phyloP scores from a whole-genome alignment of 352 stramenopile genomes.

The Blastocystis hominis region DNA sequence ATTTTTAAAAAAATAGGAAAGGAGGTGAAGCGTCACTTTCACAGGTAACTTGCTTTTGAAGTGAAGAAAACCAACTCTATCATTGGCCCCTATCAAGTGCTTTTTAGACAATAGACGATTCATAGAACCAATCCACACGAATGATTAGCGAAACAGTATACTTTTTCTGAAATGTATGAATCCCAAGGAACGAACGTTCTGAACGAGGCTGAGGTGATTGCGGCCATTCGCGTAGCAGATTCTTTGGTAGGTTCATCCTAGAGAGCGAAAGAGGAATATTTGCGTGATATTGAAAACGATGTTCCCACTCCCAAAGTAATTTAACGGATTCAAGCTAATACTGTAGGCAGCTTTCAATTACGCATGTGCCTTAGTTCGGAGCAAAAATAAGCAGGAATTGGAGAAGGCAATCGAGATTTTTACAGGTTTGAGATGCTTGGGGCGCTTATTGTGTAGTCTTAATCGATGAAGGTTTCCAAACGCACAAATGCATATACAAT shows the following conservation, averaged over 20 bases:
- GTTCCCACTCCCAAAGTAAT: neutral
- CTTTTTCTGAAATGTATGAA: neutral
- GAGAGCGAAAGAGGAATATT: slow-evolving; percentile 23
- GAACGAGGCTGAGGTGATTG: neutral
- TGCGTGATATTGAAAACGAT: slow-evolving; percentile 39
- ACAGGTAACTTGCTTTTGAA: no score
- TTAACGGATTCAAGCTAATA: neutral
- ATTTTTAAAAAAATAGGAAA: no score
- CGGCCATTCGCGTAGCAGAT: neutral
- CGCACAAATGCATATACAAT: slow-evolving; percentile 31
- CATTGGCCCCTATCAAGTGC: no score
- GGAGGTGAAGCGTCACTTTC: no score
- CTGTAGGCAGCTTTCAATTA: slow-evolving; percentile 22
- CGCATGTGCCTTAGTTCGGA: neutral
- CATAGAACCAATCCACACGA: no score
- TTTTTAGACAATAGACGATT: no score
- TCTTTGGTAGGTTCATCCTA: neutral
- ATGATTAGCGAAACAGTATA: no score
- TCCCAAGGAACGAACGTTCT: slow-evolving; percentile 14
- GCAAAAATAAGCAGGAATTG: neutral
- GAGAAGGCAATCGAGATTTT: slow-evolving; percentile 34
- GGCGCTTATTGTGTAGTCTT: neutral
- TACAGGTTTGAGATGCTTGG: neutral
- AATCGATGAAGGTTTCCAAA: slow-evolving; percentile 25
- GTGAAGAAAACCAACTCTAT: no score